These are phyloP conservation scores for Fusarium brevicatenulatum DNA, from an alignment of 2,329 filamentous ascomycete genomes.

Conservation along the genomic window DNA sequence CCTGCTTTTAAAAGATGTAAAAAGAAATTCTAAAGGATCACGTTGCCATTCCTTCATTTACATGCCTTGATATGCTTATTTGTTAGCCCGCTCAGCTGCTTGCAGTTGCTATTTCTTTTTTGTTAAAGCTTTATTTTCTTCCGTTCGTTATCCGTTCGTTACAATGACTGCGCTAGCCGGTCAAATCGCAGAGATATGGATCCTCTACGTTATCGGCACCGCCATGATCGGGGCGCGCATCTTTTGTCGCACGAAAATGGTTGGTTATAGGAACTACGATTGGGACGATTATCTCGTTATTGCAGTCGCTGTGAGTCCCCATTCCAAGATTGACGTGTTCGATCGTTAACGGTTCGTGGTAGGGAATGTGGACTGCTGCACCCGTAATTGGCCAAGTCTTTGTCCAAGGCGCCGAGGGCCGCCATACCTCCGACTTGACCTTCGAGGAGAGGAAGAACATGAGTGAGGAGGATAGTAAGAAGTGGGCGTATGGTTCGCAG, in stretches of 20 bases:
- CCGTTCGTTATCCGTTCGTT: not conserved
- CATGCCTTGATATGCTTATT: not conserved
- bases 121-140: not conserved
- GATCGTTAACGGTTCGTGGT: not conserved
- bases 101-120: not conserved
- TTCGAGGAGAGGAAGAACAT: constrained; percentile 47
- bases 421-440: constrained; percentile 46
- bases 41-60: not conserved
- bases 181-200: constrained; percentile 50
- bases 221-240: constrained; percentile 46
- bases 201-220: constrained; percentile 48
- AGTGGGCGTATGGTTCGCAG: constrained; percentile 48
- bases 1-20: not conserved
- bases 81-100: not conserved
- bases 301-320: constrained; percentile 1
- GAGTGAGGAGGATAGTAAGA: constrained; percentile 39
- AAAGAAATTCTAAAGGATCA: not conserved
- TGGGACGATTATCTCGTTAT: constrained; percentile 49
- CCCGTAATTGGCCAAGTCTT: constrained; percentile 42
- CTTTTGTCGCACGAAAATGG: constrained; percentile 48
- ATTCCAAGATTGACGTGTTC: not conserved
- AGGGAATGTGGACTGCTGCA: constrained; percentile 36
- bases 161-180: not conserved
- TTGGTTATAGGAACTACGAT: constrained; percentile 47
- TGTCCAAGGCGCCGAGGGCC: constrained; percentile 43